phyloP scores from a whole-genome alignment of 768 basidiomycete genomes.

The Peribolospora kevripleyi region DNA sequence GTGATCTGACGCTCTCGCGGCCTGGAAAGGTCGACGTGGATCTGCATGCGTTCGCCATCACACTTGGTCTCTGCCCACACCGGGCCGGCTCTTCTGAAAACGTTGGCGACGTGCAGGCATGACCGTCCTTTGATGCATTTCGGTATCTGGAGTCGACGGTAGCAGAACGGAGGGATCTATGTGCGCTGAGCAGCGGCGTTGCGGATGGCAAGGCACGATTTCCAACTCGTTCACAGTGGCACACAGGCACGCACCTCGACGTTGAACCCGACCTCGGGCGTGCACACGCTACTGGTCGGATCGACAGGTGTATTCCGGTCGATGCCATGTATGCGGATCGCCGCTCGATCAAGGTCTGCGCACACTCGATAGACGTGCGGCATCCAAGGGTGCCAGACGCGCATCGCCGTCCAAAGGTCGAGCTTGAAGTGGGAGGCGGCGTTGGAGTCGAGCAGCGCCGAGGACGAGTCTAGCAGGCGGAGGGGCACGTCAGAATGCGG shows the following conservation, averaged over 20 bases:
- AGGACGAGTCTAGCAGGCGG: too few species aligned
- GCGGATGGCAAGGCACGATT: background rate
- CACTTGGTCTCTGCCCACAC: constrained; percentile 85
- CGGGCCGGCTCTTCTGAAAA: constrained; percentile 21
- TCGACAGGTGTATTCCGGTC: background rate
- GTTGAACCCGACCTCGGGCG: constrained; percentile 33
- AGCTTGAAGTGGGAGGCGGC: constrained; percentile 33
- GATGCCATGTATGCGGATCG: constrained; percentile 6
- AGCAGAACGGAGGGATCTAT: background rate
- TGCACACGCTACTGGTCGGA: constrained; percentile 12
- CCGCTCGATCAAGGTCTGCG: constrained; percentile 37
- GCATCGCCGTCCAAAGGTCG: constrained; percentile 39
- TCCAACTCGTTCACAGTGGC: background rate
- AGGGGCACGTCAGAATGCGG: too few species aligned
- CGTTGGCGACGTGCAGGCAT: constrained; percentile 30
- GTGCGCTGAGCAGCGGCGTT: too few species aligned
- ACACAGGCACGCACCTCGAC: constrained; percentile 29
- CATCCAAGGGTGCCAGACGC: constrained; percentile 44
- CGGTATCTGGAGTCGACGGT: constrained; percentile 32
- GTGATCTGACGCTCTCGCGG: constrained; percentile 28
- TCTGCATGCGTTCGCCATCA: constrained; percentile 81
- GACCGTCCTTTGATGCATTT: constrained; percentile 54
- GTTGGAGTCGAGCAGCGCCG: constrained; percentile 33
- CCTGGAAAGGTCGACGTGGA: constrained; percentile 39
- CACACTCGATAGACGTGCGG: constrained; percentile 29